phyloP scores from a whole-genome alignment of 169 alveolate genomes.

The Plasmodium vivax region DNA sequence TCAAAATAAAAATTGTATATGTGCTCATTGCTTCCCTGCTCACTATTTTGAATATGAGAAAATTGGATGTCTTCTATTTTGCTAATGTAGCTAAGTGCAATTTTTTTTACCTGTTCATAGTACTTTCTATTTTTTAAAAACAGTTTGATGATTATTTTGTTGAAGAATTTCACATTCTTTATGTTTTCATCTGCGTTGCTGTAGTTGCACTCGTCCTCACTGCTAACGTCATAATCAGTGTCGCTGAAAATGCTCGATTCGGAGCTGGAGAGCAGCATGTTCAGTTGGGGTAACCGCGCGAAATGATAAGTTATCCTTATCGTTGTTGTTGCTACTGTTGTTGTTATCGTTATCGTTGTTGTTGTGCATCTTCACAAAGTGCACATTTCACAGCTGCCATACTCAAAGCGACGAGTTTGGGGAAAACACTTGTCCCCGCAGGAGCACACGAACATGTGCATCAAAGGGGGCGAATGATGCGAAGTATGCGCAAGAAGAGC shows the following conservation, averaged over 20 bases:
- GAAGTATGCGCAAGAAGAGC: not conserved
- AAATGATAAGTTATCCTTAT: conserved; percentile 6
- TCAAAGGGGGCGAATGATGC: not conserved
- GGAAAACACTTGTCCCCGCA: not conserved
- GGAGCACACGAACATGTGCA: not conserved
- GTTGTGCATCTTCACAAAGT: not conserved
- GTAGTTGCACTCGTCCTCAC: conserved; percentile 22
- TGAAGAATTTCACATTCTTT: conserved; percentile 47
- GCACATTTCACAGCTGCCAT: not conserved
- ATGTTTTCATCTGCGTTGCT: conserved; percentile 35
- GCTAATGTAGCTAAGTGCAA: conserved; percentile 57
- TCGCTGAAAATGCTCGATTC: conserved; percentile 71
- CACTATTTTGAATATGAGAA: conserved; percentile 16
- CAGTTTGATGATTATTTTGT: conserved; percentile 54
- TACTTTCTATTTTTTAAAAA: conserved; percentile 62
- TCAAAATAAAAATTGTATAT: conserved; percentile 67
- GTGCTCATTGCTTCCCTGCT: conserved; percentile 23
- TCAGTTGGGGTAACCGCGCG: not conserved
- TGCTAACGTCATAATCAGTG: conserved; percentile 35
- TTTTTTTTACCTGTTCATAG: conserved; percentile 54
- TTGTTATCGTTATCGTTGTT: too few species aligned
- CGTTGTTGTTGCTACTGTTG: too few species aligned
- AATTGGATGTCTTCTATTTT: conserved; percentile 65
- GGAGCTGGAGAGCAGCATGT: conserved; percentile 49
- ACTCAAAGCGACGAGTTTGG: not conserved